Evolutionary conservation across 2,329 filamentous ascomycete genomes (phyloP), one percentile per base, ranked within the genome.

Genomic region (Fusarium mundagurra): DNA sequence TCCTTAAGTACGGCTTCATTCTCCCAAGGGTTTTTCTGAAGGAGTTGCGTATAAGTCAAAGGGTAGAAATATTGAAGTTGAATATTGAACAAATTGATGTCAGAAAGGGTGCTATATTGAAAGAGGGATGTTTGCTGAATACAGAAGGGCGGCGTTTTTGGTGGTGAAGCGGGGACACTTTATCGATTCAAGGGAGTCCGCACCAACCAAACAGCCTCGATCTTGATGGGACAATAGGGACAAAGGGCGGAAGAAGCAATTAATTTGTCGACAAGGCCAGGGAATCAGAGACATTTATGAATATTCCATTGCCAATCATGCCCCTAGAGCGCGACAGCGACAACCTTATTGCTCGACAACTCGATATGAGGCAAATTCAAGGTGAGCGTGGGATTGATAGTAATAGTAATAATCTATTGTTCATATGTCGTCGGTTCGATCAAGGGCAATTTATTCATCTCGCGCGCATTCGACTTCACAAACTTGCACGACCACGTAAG

Each of bases 1-100:
- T 61, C 47, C 64, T 79, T 79, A 77, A 78, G 73, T 76, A 66
- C 62, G 34, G 27, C 67, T 64, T 77, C 74, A 67, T 77, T 50
- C 54, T 71, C 33, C 69, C 48, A 60, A 75, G 76, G 75, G 74
- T 31, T 70, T 24, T 61, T 20, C 9, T 50, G 41, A 70, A 53
- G 66, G 69, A 65, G 59, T 61, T 17, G 33, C 61, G 22, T 34
- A 27, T 61, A 29, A 47, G 58, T 51, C 27, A 61, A 69, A 70
- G 76, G 77, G 73, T 59, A 64, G 61, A 12, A 74, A 61, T 75
- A 76, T 59, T 36, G 55, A 59, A 3, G 76, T 64, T 64, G 74
- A 73, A 72, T 61, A 53, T 61, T 61, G 58, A 53, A 55, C 43
- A 36, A 44, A 59, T 27, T 45, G 33, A 38, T 58, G 39, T 44